Conservation (phyloP, 345 rosid species). For the Moringa oleifera region DNA sequence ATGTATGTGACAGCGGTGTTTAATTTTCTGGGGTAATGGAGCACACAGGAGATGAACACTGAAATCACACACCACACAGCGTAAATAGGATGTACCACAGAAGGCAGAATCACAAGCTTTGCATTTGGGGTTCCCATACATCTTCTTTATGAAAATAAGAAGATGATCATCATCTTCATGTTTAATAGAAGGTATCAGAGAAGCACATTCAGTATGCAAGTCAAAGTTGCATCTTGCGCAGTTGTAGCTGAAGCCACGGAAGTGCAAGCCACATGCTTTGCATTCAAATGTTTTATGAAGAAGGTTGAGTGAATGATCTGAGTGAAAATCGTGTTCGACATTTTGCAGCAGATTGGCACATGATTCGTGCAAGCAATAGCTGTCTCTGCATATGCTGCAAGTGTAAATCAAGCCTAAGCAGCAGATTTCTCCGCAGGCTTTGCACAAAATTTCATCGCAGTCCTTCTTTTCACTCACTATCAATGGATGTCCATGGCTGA, state of each 20-base stretch:
- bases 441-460: background rate
- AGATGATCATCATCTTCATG: background rate
- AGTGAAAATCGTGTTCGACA: constrained; percentile 5
- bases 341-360: background rate
- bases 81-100: background rate
- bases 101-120: background rate
- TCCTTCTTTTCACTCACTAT: background rate
- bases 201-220: background rate
- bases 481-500: constrained; percentile 8
- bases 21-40: background rate
- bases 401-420: background rate
- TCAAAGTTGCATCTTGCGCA: no score
- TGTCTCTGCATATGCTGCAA: background rate
- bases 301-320: background rate
- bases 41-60: background rate
- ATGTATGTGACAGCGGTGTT: background rate
- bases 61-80: background rate
- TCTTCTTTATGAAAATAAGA: background rate
- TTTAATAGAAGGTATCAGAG: background rate
- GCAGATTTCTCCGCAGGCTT: constrained; percentile 1
- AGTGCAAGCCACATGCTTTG: background rate
- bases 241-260: background rate
- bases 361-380: background rate
- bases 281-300: background rate
- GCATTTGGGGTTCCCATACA: background rate